phyloP scores from a whole-genome alignment of 306 rosid genomes.

The Lupinus albus region DNA sequence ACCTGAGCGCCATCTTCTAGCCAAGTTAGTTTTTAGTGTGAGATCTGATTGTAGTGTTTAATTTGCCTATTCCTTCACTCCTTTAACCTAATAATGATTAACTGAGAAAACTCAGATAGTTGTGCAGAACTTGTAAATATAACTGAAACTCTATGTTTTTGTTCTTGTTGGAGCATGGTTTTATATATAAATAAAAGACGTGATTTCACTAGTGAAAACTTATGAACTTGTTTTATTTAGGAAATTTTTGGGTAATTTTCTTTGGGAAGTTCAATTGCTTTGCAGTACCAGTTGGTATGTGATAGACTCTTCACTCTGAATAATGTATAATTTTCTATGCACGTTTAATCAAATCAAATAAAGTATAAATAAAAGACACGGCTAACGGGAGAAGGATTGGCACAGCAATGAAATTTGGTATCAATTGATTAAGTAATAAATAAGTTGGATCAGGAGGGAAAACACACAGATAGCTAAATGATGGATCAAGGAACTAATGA shows the following conservation, averaged over 20 bases:
- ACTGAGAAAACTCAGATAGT: constrained; percentile 35
- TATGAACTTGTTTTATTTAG: neutral
- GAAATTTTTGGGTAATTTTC: too few relatives aligned
- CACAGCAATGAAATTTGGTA: neutral
- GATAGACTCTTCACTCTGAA: too few relatives aligned
- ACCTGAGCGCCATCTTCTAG: constrained; percentile 36
- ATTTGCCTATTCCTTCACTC: constrained; percentile 16
- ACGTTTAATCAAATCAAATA: too few relatives aligned
- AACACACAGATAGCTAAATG: too few relatives aligned
- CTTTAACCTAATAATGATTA: constrained; percentile 47
- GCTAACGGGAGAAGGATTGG: neutral
- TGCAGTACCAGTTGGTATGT: neutral
- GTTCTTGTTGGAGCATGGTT: neutral
- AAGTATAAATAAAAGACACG: too few relatives aligned
- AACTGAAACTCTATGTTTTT: constrained; percentile 21
- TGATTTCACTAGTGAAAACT: constrained; percentile 18
- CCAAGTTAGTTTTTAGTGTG: constrained; percentile 25
- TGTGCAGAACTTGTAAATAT: constrained; percentile 70
- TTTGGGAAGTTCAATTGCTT: neutral
- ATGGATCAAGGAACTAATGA: too few relatives aligned
- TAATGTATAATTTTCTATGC: too few relatives aligned
- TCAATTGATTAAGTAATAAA: too few relatives aligned
- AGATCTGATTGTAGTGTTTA: constrained; percentile 23
- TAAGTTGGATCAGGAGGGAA: neutral
- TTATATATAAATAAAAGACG: neutral